Evolutionary conservation across 2,329 filamentous ascomycete species (phyloP).

Genomic region (Pleoardoris graminearum): DNA sequence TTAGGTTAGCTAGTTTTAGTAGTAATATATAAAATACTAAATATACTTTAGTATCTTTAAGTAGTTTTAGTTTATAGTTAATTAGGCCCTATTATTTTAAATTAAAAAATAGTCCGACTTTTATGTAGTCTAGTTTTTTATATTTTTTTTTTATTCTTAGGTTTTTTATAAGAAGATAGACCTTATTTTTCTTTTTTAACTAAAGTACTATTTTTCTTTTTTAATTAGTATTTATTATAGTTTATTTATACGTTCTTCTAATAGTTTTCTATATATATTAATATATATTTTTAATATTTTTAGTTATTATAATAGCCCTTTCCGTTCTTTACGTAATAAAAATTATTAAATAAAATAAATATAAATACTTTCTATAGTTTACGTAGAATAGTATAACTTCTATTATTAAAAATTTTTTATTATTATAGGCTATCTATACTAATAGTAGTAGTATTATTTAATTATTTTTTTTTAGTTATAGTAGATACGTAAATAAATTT

Average conservation of each 20-base stretch:
- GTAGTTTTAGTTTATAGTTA: not conserved
- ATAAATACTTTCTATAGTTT: not conserved
- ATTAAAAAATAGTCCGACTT: not conserved
- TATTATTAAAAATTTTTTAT: slow-evolving; percentile 3
- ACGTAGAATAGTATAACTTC: not conserved
- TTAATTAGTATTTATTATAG: not conserved
- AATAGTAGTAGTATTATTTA: not conserved
- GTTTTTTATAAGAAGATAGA: not conserved
- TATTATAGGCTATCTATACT: slow-evolving; percentile 5
- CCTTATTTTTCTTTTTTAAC: not conserved
- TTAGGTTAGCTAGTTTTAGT: too few relatives aligned
- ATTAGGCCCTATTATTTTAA: not conserved
- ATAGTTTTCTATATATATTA: not conserved
- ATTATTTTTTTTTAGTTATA: not conserved
- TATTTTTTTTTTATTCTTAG: not conserved
- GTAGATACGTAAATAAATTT: not conserved
- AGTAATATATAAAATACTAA: too few relatives aligned
- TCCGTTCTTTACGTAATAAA: not conserved
- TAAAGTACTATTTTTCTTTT: not conserved
- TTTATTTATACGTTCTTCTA: not conserved
- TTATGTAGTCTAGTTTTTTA: not conserved
- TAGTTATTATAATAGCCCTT: not conserved
- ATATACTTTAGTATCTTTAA: not conserved
- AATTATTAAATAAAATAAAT: not conserved
- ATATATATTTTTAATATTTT: not conserved